Evolutionary conservation across 805 yeast species (phyloP).

Genomic region (Wickerhamomyces bovis): DNA sequence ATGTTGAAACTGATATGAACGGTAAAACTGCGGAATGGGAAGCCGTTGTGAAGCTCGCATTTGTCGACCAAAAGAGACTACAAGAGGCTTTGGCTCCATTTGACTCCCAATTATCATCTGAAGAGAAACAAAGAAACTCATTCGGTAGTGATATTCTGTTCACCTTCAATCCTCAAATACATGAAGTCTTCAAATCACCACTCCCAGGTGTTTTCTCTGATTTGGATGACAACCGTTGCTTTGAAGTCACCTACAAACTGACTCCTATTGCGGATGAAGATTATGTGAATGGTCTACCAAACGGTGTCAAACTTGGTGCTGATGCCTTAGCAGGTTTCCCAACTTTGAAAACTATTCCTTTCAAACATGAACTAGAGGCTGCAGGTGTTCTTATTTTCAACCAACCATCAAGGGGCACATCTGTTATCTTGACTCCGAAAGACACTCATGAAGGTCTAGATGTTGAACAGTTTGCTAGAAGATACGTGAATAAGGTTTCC

Average conservation of each 20-base stretch:
- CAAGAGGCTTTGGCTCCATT: slow-evolving; percentile 65
- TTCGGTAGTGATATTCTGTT: slow-evolving; percentile 68
- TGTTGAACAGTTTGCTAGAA: slow-evolving; percentile 58
- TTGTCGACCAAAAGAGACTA: slow-evolving; percentile 80
- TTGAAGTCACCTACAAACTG: slow-evolving; percentile 49
- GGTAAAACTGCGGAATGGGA: slow-evolving; percentile 98
- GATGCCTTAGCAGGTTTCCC: slow-evolving; percentile 88
- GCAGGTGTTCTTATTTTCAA: slow-evolving; percentile 76
- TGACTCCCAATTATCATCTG: slow-evolving; percentile 55
- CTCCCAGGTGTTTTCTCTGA: slow-evolving; percentile 72
- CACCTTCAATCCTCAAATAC: slow-evolving; percentile 70
- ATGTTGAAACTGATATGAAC: slow-evolving; percentile 83
- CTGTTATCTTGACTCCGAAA: slow-evolving; percentile 61
- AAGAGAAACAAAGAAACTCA: slow-evolving; percentile 67
- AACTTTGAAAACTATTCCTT: slow-evolving; percentile 64
- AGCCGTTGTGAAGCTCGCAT: slow-evolving; percentile 87
- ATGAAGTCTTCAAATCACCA: slow-evolving; percentile 65
- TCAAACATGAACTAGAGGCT: slow-evolving; percentile 42
- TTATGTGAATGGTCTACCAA: slow-evolving; percentile 50
- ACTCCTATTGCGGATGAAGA: slow-evolving; percentile 38
- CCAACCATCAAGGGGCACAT: slow-evolving; percentile 76
- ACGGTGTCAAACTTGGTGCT: slow-evolving; percentile 65
- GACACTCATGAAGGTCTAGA: slow-evolving; percentile 50
- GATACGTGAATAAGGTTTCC: slow-evolving; percentile 54
- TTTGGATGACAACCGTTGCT: slow-evolving; percentile 73